Base-by-base conservation (phyloP, 192 early-diverging fungal genomes). In the Coemansia sp. region DNA sequence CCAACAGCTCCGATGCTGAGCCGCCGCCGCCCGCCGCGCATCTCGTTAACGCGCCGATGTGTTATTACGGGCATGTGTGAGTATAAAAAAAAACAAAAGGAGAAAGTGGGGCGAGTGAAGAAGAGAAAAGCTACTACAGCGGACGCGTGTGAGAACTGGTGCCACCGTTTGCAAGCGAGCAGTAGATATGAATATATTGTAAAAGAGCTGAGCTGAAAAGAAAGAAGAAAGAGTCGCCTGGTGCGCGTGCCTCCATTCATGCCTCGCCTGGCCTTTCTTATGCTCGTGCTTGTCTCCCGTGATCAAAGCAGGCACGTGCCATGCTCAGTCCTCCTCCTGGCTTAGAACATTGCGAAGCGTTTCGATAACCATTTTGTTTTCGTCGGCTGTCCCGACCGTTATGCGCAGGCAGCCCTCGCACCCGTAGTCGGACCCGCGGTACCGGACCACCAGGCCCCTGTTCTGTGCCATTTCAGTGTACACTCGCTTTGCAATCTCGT, bases 371-470 rank as follows among this genome's bases (percentile, higher is more conserved):
- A 68, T 66, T 41, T 74, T 69, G 77, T 95, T 98, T 68, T 99
- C 96, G 42, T 91, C 88, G 4, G 80, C 73, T 0, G 91, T 97
- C 19, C 98, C 97, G 31, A 99, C 89, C 3, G 95, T 99, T 64
- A 99, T 90, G 72, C 98, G 86, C 74, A 99, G 69, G 74, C 97
- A 98, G 1, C 94, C 98, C 53, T 88, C 85, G 70, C 97, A 99
- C 11, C 98, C 98, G 64, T 86, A 70, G 76, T 99, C 98, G 21
- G 77, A 88, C 27, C 98, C 98, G 68, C 98, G 85, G 85, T 90
- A 99, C 32, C 98, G 86, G 17, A 99, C 96, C 0, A 99, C 98
- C 5, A 98, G 89, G n/a, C 91, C 90, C 53, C 87, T 68, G 36
- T 80, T 73, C 73, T 95, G 89, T 4, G 98, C 98, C 86, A 99